These are phyloP conservation scores for Cairneyella variabilis DNA, from an alignment of 495 filamentous ascomycete species.

Conservation along the genomic window DNA sequence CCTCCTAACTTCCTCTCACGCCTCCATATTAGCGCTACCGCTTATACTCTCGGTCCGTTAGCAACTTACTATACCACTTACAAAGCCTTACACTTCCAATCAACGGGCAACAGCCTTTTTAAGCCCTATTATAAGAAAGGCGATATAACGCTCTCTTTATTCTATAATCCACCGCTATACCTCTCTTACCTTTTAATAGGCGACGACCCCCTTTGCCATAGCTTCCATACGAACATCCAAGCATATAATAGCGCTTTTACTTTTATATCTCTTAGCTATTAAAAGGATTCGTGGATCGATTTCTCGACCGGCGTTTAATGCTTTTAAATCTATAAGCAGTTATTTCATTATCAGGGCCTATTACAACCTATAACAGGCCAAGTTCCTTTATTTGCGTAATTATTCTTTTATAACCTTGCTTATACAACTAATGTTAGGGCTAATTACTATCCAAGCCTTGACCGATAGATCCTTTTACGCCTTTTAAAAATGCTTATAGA, in stretches of 20 bases:
- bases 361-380: neutral
- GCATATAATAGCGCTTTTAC: neutral
- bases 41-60: neutral
- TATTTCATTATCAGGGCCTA: neutral
- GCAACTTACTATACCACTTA: neutral
- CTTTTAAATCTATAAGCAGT: neutral
- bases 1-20: neutral
- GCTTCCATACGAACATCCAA: neutral
- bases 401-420: neutral
- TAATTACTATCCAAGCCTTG: neutral
- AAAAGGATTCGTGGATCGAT: neutral
- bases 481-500: conserved; percentile 2
- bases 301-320: neutral
- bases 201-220: neutral
- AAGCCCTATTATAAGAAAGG: neutral
- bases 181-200: neutral
- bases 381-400: neutral
- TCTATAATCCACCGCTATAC: neutral
- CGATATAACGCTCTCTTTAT: neutral
- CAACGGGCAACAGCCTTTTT: neutral
- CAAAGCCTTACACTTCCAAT: neutral
- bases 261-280: neutral
- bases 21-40: neutral
- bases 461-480: neutral
- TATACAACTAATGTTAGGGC: neutral